Evolutionary conservation across 1,139 yeast species (phyloP), one percentile per base, ranked within the genome.

Genomic region (Geotrichum europaeum): DNA sequence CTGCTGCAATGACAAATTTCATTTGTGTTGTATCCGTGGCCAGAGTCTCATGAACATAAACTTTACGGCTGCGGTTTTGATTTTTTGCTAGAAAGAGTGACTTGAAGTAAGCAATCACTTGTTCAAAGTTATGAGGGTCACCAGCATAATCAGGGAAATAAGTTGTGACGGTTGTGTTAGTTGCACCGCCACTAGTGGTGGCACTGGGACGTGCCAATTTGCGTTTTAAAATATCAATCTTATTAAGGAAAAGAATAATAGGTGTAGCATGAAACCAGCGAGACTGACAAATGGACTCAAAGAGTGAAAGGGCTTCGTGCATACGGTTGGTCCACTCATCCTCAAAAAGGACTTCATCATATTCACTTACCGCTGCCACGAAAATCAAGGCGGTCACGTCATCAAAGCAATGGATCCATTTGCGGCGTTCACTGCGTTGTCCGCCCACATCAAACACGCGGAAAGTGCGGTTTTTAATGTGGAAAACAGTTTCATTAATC

Each of bases 401-500:
- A 69, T 92, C 96, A 74, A 95, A 94, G 70, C 96, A 89, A 72
- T 92, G 97, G 64, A 94, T 89, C 99, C 99, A 94, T 72, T 94
- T 94, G 67, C 86, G 85, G 62, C 99, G 81, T 74, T 94, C 99
- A 51, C 92, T 84, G 62, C 99, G 79, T 75, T 94, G 99, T 1
- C 99, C 99, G 56, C 99, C 99, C 5, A 97, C 98, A 76, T 94
- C 99, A 61, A 91, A 78, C 55, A 95, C 89, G 68, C 84, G 85
- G 70, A 92, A 85, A 63, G 80, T 84, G 60, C 83, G 79, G 12
- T 86, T 69, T 81, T 68, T 66, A 63, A 92, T 84, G 62, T 80
- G 79, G 73, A 95, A 92, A 60, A 81, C 81, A 6, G 96, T 89
- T 71, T 94, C 97, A 1, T 96, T 88, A 56, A 94, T 90, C 0